A percentile compares a stretch with the other conserved stretches of the same genome.
These are phyloP conservation scores for Aspergillus piperis DNA, from an alignment of 2,329 filamentous ascomycete genomes.

Conservation along the genomic window DNA sequence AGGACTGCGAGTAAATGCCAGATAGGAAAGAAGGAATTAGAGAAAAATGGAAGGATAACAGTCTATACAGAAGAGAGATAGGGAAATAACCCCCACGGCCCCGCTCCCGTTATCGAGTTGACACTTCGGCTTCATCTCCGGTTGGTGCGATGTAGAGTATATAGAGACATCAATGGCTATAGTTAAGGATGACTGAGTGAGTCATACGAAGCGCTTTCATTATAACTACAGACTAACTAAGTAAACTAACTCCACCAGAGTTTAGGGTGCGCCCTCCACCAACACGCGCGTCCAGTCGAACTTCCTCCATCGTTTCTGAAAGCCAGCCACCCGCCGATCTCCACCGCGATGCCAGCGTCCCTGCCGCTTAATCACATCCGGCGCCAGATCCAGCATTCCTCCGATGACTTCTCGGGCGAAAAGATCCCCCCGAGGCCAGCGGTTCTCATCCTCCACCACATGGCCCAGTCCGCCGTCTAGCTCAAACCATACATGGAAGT, in stretches of 20 bases:
- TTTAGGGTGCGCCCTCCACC: conserved; percentile 46
- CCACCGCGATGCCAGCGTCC: conserved; percentile 77
- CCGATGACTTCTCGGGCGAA: conserved; percentile 92
- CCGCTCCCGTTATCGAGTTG: conserved; percentile 14
- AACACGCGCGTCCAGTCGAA: conserved; percentile 83
- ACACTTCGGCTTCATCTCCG: not conserved
- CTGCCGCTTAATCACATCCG: conserved; percentile 84
- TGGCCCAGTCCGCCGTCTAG: conserved; percentile 91
- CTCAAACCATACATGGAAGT: conserved; percentile 96
- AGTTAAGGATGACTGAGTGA: not conserved
- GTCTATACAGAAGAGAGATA: not conserved
- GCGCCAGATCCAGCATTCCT: conserved; percentile 82
- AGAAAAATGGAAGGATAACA: not conserved
- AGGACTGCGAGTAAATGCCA: too few species aligned
- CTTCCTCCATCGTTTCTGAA: conserved; percentile 82
- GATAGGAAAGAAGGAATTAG: not conserved
- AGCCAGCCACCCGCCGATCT: conserved; percentile 68
- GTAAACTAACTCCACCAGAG: not conserved
- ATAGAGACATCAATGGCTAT: not conserved
- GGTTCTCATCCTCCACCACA: conserved; percentile 79
- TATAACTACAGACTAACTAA: not conserved
- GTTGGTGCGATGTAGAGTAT: not conserved
- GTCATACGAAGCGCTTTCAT: not conserved
- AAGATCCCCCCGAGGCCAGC: conserved; percentile 87
- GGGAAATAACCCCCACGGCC: conserved; percentile 12